These are phyloP conservation scores for Clitocybe nebularis DNA, from an alignment of 1,284 basidiomycete species.

Conservation along the genomic window DNA sequence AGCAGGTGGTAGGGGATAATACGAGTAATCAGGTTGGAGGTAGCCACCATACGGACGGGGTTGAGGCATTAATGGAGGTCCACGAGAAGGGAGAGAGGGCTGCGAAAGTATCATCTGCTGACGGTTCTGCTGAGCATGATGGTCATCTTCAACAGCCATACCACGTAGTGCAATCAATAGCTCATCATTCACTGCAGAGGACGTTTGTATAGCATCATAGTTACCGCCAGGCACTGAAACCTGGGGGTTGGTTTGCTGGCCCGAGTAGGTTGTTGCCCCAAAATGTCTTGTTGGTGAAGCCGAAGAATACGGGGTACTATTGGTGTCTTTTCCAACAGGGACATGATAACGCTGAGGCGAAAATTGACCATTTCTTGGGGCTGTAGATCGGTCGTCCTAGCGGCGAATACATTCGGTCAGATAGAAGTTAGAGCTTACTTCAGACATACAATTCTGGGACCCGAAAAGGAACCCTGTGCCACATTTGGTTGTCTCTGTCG, in stretches of 20 bases:
- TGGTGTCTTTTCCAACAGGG: slow-evolving; percentile 37
- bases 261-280: slow-evolving; percentile 31
- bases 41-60: slow-evolving; percentile 48
- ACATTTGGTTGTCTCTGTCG: slow-evolving; percentile 48
- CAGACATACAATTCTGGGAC: slow-evolving; percentile 38
- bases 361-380: slow-evolving; percentile 41
- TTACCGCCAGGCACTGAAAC: slow-evolving; percentile 18
- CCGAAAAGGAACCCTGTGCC: slow-evolving; percentile 31
- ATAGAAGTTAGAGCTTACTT: slow-evolving; percentile 13
- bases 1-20: slow-evolving; percentile 45
- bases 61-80: slow-evolving; percentile 37
- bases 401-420: slow-evolving; percentile 20
- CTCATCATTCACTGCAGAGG: slow-evolving; percentile 48
- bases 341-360: slow-evolving; percentile 54
- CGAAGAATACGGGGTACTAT: slow-evolving; percentile 31
- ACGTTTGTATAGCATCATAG: slow-evolving; percentile 41
- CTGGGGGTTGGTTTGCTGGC: slow-evolving; percentile 25
- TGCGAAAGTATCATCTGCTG: slow-evolving; percentile 8
- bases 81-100: slow-evolving; percentile 18
- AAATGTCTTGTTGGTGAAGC: slow-evolving; percentile 40
- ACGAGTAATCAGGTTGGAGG: slow-evolving; percentile 54
- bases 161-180: slow-evolving; percentile 56
- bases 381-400: slow-evolving; percentile 47
- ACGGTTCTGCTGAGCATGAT: slow-evolving; percentile 31
- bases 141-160: slow-evolving; percentile 67